A percentile compares a stretch with the other conserved stretches of the same genome.
These are phyloP conservation scores for Mycena galopus DNA, from an alignment of 768 basidiomycete genomes.

Conservation along the genomic window DNA sequence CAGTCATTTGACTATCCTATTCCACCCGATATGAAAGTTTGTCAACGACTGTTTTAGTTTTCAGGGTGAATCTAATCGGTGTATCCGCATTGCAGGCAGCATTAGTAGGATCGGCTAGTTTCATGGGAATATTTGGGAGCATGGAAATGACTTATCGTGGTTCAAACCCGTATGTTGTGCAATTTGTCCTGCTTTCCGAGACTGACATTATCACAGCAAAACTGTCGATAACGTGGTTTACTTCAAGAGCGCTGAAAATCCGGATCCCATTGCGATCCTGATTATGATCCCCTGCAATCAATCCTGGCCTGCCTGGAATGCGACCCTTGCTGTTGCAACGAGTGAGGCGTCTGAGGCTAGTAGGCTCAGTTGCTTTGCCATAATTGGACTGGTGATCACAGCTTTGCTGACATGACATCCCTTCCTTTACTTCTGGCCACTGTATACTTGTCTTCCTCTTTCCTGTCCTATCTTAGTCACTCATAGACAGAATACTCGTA, in stretches of 20 bases:
- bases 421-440: neutral
- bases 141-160: neutral
- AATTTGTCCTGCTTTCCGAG: neutral
- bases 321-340: neutral
- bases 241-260: neutral
- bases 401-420: neutral
- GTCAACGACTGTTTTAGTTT: neutral
- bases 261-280: neutral
- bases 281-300: neutral
- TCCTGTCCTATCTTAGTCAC: no score
- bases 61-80: neutral
- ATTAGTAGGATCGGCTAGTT: neutral
- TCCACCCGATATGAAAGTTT: neutral
- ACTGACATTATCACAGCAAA: neutral
- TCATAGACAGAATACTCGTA: no score
- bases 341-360: neutral
- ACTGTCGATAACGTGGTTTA: neutral
- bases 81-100: neutral
- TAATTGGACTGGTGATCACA: neutral
- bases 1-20: neutral
- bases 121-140: neutral
- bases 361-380: neutral
- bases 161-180: neutral
- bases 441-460: no score
- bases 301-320: neutral